Evolutionary conservation across 805 yeast genomes (phyloP).

Genomic region (Ogataea allantospora): DNA sequence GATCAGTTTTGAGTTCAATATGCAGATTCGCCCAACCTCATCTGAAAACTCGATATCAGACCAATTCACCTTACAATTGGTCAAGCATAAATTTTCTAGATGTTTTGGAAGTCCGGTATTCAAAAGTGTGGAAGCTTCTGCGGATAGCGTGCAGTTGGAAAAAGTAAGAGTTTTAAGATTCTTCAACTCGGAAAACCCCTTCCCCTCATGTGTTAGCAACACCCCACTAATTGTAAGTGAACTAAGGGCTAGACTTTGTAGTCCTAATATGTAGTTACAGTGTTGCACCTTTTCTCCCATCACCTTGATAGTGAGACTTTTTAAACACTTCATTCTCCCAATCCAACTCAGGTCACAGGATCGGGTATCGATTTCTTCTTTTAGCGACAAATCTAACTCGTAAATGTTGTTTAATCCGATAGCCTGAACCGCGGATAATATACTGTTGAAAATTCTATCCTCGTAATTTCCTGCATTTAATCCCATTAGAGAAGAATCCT

Average conservation of each 20-base stretch:
- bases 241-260: slow-evolving; percentile 8
- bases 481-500: slow-evolving; percentile 13
- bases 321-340: slow-evolving; percentile 12
- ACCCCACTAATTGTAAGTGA: slow-evolving; percentile 15
- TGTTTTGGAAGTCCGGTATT: slow-evolving; percentile 14
- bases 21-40: slow-evolving; percentile 14
- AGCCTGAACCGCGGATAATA: slow-evolving; percentile 14
- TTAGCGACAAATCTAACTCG: slow-evolving; percentile 18
- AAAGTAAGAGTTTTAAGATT: slow-evolving; percentile 16
- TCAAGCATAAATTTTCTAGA: slow-evolving; percentile 15
- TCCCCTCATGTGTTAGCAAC: slow-evolving; percentile 5
- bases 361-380: slow-evolving; percentile 13
- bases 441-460: slow-evolving; percentile 11
- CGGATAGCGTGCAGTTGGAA: slow-evolving; percentile 15
- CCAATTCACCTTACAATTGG: slow-evolving; percentile 17
- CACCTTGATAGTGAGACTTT: slow-evolving; percentile 16
- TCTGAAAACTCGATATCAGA: slow-evolving; percentile 6
- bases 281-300: slow-evolving; percentile 13
- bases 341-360: slow-evolving; percentile 16
- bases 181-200: slow-evolving; percentile 8
- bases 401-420: slow-evolving; percentile 16
- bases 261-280: slow-evolving; percentile 14
- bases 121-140: slow-evolving; percentile 8
- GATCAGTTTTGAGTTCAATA: slow-evolving; percentile 12
- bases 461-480: not conserved